These are phyloP conservation scores for Hsuehochloa calcarea DNA, from an alignment of 176 grass and related monocot species.

Conservation along the genomic window DNA sequence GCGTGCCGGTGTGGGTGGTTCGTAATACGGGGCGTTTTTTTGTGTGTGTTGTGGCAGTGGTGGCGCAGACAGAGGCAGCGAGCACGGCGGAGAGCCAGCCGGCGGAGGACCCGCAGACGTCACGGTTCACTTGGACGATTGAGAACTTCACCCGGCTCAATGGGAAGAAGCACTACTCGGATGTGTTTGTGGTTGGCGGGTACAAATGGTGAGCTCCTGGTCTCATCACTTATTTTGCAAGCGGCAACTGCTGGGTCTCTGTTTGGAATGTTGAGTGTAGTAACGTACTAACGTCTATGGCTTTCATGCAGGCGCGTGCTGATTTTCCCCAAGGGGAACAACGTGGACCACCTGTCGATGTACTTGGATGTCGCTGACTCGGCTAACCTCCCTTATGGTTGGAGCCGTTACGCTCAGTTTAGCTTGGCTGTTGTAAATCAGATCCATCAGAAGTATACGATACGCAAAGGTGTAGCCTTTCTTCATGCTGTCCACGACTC, in stretches of 20 bases:
- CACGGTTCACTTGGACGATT: constrained; percentile 84
- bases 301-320: constrained; percentile 70
- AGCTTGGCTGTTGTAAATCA: constrained; percentile 85
- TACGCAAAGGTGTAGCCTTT: constrained; percentile 65
- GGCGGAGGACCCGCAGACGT: constrained; percentile 61
- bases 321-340: constrained; percentile 97
- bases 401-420: constrained; percentile 85
- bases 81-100: constrained; percentile 80
- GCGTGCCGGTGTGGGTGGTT: constrained; percentile 3
- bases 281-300: constrained; percentile 16
- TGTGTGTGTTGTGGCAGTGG: constrained; percentile 39
- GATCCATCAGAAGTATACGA: constrained; percentile 66
- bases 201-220: constrained; percentile 71
- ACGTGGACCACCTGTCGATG: constrained; percentile 84
- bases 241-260: not conserved
- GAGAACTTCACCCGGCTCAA: constrained; percentile 70
- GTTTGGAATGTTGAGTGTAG: not conserved
- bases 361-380: constrained; percentile 94
- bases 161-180: constrained; percentile 80
- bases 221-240: constrained; percentile 1
- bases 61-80: constrained; percentile 56
- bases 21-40: constrained; percentile 16
- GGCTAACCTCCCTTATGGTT: constrained; percentile 67
- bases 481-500: constrained; percentile 3
- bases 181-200: constrained; percentile 62